phyloP scores from a whole-genome alignment of 352 stramenopile species.

The Halophytophthora polymorphica region DNA sequence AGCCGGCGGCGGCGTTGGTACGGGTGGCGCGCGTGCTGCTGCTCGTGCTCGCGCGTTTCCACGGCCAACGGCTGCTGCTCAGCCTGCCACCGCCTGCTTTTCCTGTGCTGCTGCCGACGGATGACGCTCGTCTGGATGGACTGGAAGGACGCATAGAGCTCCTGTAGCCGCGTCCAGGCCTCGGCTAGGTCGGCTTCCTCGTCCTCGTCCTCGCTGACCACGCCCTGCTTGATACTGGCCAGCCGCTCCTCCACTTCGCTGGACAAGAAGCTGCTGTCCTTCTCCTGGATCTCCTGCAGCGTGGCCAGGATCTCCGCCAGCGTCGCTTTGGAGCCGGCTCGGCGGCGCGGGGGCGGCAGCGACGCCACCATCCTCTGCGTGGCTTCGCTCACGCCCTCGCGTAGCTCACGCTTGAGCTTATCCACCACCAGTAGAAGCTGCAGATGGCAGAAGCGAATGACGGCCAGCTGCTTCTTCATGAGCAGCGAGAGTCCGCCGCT shows the following conservation, averaged over 20 bases:
- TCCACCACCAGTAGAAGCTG: slow-evolving; percentile 42
- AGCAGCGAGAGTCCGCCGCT: slow-evolving; percentile 1
- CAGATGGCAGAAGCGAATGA: slow-evolving; percentile 39
- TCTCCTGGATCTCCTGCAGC: slow-evolving; percentile 30
- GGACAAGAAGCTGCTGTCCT: slow-evolving; percentile 26
- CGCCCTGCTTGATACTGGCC: slow-evolving; percentile 21
- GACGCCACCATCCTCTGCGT: slow-evolving; percentile 38
- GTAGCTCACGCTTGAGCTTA: slow-evolving; percentile 46
- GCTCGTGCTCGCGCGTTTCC: background rate
- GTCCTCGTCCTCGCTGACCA: slow-evolving; percentile 17
- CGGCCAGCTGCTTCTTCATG: slow-evolving; percentile 20
- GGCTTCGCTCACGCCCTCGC: slow-evolving; percentile 13
- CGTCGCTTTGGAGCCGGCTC: slow-evolving; percentile 21
- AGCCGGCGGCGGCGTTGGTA: slow-evolving; percentile 14
- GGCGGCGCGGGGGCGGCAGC: slow-evolving; percentile 12
- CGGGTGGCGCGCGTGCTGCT: slow-evolving; percentile 8
- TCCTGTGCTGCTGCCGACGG: slow-evolving; percentile 19
- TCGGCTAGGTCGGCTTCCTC: slow-evolving; percentile 11
- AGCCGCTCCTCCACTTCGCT: slow-evolving; percentile 28
- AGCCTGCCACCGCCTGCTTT: slow-evolving; percentile 14
- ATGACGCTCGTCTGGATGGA: slow-evolving; percentile 34
- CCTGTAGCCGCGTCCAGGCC: slow-evolving; percentile 33
- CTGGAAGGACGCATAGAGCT: slow-evolving; percentile 42
- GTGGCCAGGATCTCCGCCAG: slow-evolving; percentile 34
- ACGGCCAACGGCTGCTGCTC: slow-evolving; percentile 8